A percentile compares a stretch with the other conserved stretches of the same genome.
Evolutionary conservation across 192 early-diverging fungal genomes (phyloP).

Genomic region (Coemansia sp.): DNA sequence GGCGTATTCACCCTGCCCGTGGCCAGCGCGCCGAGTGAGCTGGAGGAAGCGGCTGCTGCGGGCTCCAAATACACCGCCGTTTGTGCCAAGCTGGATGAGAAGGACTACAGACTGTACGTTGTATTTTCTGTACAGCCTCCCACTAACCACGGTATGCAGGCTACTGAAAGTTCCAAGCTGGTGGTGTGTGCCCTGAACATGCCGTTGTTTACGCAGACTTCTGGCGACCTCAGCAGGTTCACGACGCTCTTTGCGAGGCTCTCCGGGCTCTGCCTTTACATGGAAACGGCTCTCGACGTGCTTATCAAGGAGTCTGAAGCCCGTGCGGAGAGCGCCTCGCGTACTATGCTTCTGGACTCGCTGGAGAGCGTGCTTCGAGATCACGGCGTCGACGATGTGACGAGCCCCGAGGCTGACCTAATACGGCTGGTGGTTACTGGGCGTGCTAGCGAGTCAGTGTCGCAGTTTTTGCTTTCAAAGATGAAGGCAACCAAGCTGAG

Average conservation of each 20-base stretch:
- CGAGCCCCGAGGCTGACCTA: constrained; percentile 42
- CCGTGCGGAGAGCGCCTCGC: constrained; percentile 26
- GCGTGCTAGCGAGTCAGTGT: constrained; percentile 40
- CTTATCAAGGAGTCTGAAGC: constrained; percentile 24
- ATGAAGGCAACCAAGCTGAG: constrained; percentile 31
- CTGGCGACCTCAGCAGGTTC: constrained; percentile 23
- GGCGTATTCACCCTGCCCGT: constrained; percentile 46
- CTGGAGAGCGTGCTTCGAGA: constrained; percentile 42
- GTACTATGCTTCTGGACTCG: constrained; percentile 13
- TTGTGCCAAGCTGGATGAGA: constrained; percentile 17
- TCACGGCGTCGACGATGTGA: constrained; percentile 46
- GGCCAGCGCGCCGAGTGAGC: constrained; percentile 1
- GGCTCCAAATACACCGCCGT: not conserved
- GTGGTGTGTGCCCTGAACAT: constrained; percentile 21
- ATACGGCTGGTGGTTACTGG: constrained; percentile 37
- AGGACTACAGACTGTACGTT: not conserved
- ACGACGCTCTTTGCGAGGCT: constrained; percentile 31
- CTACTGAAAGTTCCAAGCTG: not conserved
- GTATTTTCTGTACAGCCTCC: constrained; percentile 1
- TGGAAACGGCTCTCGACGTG: constrained; percentile 24
- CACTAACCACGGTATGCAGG: not conserved
- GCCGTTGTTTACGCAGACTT: constrained; percentile 17
- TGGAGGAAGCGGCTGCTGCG: not conserved
- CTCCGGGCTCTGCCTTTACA: constrained; percentile 31
- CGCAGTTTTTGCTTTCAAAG: constrained; percentile 49